Evolutionary conservation across 805 yeast species (phyloP).

Genomic region (Kregervanrija fluxuum): DNA sequence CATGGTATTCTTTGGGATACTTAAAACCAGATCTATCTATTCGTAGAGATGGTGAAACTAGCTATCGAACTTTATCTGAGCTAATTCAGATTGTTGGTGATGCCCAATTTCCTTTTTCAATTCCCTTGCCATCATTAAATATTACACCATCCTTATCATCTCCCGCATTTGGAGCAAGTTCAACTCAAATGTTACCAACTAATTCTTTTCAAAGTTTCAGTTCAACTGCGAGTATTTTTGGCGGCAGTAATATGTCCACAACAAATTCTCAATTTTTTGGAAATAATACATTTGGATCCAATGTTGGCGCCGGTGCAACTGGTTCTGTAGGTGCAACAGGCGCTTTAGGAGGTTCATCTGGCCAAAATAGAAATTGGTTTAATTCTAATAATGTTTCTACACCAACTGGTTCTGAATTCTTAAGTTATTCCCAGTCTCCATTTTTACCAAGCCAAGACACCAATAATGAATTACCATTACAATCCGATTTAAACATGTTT

Average conservation of each 20-base stretch:
- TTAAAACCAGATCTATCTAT: conserved; percentile 47
- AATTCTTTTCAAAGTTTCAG: conserved; percentile 11
- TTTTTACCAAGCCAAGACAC: too few species aligned
- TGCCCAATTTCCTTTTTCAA: conserved; percentile 51
- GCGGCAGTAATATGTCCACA: conserved; percentile 4
- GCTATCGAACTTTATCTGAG: conserved; percentile 44
- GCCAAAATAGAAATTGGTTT: too few species aligned
- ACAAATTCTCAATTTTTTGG: neutral
- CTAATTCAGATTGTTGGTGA: conserved; percentile 44
- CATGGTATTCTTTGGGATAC: conserved; percentile 62
- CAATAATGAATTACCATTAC: too few species aligned
- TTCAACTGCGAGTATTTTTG: conserved; percentile 12
- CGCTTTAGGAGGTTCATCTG: too few species aligned
- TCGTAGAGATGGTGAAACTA: conserved; percentile 49
- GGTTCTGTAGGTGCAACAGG: neutral
- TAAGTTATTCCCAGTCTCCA: neutral
- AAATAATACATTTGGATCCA: too few species aligned
- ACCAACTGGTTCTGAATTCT: conserved; percentile 6
- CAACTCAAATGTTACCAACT: conserved; percentile 6
- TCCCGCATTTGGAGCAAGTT: neutral
- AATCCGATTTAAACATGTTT: too few species aligned
- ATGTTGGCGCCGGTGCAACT: neutral
- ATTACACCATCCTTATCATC: neutral
- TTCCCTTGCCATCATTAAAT: conserved; percentile 40
- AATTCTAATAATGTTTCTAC: neutral